phyloP scores from a whole-genome alignment of 139 green algal genomes.

The Micractinium sp. region DNA sequence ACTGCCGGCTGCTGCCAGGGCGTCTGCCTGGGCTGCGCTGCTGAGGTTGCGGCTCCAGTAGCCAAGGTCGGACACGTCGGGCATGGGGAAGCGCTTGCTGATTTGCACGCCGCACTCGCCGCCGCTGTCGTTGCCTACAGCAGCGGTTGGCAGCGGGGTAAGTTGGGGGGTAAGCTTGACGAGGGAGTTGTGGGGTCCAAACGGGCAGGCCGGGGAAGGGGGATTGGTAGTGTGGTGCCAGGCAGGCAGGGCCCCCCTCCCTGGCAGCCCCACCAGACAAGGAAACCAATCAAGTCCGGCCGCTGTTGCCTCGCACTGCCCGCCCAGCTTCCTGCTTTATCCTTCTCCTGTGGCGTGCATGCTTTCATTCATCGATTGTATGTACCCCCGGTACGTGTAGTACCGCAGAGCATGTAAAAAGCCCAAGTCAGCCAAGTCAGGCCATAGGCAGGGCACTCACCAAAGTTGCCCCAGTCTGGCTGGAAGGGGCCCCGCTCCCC shows the following conservation, averaged over 20 bases:
- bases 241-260: no score
- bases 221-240: no score
- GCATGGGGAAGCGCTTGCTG: slow-evolving; percentile 70
- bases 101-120: slow-evolving; percentile 74
- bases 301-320: background rate
- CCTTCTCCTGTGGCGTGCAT: no score
- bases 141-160: background rate
- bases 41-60: slow-evolving; percentile 7
- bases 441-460: slow-evolving; percentile 8
- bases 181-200: background rate
- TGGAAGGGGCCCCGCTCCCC: slow-evolving; percentile 54
- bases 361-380: no score
- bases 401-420: no score
- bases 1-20: background rate
- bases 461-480: slow-evolving; percentile 53
- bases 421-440: no score
- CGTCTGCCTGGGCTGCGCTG: background rate
- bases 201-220: no score
- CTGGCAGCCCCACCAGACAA: no score
- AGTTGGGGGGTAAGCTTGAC: background rate
- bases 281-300: no score
- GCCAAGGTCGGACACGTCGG: slow-evolving; percentile 15
- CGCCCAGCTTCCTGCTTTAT: no score
- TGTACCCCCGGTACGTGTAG: no score
- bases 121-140: slow-evolving; percentile 60